Percentiles rank a stretch among this genome's conserved stretches.
These are phyloP conservation scores for Schizonepeta tenuifolia DNA, from an alignment of 257 asterid genomes.

Conservation along the genomic window DNA sequence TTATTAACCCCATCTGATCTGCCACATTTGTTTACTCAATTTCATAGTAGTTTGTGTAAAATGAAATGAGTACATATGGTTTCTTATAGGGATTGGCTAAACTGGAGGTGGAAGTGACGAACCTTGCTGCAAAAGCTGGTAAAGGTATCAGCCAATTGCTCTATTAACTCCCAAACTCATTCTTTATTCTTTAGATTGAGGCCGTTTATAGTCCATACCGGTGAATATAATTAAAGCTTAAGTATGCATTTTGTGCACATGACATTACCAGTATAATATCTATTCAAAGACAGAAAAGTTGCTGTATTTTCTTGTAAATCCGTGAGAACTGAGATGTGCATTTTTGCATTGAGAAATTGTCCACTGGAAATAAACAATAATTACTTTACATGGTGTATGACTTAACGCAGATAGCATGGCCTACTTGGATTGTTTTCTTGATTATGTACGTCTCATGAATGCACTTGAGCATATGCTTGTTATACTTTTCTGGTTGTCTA, in stretches of 20 bases:
- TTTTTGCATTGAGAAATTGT: slow-evolving; percentile 7
- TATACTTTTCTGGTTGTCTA: slow-evolving; percentile 30
- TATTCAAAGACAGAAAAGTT: slow-evolving; percentile 15
- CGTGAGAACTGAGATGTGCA: background rate
- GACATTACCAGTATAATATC: slow-evolving; percentile 12
- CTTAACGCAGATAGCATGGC: slow-evolving; percentile 19
- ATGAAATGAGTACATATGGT: slow-evolving; percentile 10
- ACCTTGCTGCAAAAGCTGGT: slow-evolving; percentile 99
- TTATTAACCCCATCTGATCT: slow-evolving; percentile 9
- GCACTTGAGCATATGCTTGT: slow-evolving; percentile 23
- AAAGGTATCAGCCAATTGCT: slow-evolving; percentile 66
- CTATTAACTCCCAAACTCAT: slow-evolving; percentile 27
- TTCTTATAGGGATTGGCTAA: slow-evolving; percentile 76
- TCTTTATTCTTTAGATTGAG: slow-evolving; percentile 24
- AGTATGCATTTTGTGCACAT: slow-evolving; percentile 28
- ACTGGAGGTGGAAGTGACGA: slow-evolving; percentile 98
- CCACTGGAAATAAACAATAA: slow-evolving; percentile 17
- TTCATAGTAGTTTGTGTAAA: slow-evolving; percentile 21
- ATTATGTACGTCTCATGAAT: slow-evolving; percentile 12
- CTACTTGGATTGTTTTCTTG: slow-evolving; percentile 9
- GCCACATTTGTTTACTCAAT: slow-evolving; percentile 3
- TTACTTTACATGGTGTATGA: slow-evolving; percentile 13
- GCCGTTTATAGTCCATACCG: slow-evolving; percentile 11
- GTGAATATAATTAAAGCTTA: slow-evolving; percentile 10
- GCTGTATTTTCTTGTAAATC: slow-evolving; percentile 7